These are phyloP conservation scores for Suillus subluteus DNA, from an alignment of 768 basidiomycete genomes.

Conservation along the genomic window DNA sequence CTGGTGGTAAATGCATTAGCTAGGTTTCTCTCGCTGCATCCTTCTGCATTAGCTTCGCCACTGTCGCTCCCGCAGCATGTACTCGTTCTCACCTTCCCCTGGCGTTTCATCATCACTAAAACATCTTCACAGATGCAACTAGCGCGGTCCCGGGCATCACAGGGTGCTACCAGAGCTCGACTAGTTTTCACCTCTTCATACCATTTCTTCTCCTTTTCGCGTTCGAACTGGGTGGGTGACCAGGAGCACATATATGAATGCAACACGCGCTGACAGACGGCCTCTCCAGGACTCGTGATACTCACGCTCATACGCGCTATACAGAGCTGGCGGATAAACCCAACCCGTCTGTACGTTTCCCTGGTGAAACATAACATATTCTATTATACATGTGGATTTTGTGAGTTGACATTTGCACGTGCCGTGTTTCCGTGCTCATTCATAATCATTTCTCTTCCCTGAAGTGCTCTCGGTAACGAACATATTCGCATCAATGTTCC, in stretches of 20 bases:
- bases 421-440: neutral
- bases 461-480: neutral
- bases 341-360: neutral
- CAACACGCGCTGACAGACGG: neutral
- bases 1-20: neutral
- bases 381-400: neutral
- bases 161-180: neutral
- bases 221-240: neutral
- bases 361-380: neutral
- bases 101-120: neutral
- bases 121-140: neutral
- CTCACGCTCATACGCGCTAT: conserved; percentile 2
- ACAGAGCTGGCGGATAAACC: neutral
- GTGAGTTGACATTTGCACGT: neutral
- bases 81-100: neutral
- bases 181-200: neutral
- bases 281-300: neutral
- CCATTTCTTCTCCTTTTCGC: neutral
- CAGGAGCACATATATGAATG: neutral
- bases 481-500: neutral
- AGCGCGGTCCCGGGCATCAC: neutral
- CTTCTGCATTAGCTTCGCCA: neutral
- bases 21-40: neutral
- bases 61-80: neutral
- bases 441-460: neutral